These are phyloP conservation scores for Acanthamoeba triangularis DNA, from an alignment of 208 protist genomes.

Conservation along the genomic window DNA sequence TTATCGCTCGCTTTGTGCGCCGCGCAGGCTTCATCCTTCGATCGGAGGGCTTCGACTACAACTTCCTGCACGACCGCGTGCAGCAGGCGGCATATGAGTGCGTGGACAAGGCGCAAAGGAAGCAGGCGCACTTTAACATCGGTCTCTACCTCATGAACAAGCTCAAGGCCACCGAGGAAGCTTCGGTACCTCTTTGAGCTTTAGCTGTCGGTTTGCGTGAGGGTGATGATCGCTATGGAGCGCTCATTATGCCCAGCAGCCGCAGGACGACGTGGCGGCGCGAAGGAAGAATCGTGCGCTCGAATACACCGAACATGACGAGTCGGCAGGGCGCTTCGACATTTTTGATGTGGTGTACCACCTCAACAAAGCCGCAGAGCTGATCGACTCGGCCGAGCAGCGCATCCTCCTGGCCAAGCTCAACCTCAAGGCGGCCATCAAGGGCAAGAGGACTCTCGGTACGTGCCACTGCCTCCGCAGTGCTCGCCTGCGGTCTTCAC, in stretches of 20 bases:
- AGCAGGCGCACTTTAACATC: conserved; percentile 35
- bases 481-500: neutral
- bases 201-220: neutral
- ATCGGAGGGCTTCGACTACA: conserved; percentile 29
- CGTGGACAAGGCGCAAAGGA: neutral
- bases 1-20: neutral
- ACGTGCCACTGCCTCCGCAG: neutral
- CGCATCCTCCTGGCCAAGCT: conserved; percentile 29
- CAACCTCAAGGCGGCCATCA: conserved; percentile 65
- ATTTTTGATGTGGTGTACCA: conserved; percentile 66
- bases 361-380: conserved; percentile 41
- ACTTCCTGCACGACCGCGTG: conserved; percentile 65
- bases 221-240: too few species aligned
- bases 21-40: conserved; percentile 36
- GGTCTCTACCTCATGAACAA: conserved; percentile 43
- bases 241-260: neutral
- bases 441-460: conserved; percentile 42
- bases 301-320: neutral
- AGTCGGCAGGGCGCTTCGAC: neutral
- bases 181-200: neutral
- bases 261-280: neutral
- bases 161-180: neutral
- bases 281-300: neutral
- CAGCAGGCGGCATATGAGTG: conserved; percentile 63
- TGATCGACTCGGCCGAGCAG: neutral